Evolutionary conservation across 2,329 filamentous ascomycete genomes (phyloP).

Genomic region (Podosphaera xanthii): DNA sequence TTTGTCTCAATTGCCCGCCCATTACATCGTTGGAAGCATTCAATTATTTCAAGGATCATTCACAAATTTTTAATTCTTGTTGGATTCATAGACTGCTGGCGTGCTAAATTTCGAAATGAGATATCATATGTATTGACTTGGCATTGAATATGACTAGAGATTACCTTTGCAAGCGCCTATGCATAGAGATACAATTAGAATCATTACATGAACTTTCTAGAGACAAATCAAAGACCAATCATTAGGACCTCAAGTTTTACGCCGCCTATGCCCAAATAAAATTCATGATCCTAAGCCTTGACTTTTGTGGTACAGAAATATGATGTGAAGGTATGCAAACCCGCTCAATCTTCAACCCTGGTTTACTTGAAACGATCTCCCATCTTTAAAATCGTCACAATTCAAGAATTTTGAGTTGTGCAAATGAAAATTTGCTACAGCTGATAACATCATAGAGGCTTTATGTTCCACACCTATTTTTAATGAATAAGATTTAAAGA

Average conservation of each 20-base stretch:
- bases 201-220: neutral
- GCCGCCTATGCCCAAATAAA: neutral
- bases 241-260: neutral
- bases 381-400: neutral
- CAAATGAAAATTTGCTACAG: neutral
- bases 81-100: no score
- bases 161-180: no score
- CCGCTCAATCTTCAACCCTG: neutral
- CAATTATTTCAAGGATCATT: no score
- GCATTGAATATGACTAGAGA: no score
- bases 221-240: neutral
- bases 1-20: no score
- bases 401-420: neutral
- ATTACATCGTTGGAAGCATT: no score
- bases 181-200: no score
- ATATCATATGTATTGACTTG: no score
- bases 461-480: neutral
- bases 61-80: no score
- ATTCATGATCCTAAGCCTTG: neutral
- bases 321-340: neutral
- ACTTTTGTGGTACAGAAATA: neutral
- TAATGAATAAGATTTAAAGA: neutral
- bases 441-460: neutral
- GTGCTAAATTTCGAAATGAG: no score
- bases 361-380: neutral